Base-by-base conservation (phyloP, 768 basidiomycete species). In the Tricholoma hemisulphureum region DNA sequence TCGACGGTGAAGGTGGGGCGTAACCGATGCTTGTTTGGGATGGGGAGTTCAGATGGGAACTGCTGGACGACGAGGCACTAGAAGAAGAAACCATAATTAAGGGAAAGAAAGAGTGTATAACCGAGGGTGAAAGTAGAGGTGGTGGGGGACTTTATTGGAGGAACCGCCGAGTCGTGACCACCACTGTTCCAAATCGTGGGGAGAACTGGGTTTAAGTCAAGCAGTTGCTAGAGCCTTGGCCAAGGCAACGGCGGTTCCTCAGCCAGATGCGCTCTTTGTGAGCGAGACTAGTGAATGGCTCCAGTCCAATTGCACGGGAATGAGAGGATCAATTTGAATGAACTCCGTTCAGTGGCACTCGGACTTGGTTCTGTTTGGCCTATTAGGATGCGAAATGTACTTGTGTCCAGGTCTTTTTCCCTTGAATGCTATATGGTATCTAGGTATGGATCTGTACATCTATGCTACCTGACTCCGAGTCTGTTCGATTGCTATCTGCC, bases 121-220 rank as follows among this genome's bases (percentile, higher is more conserved):
- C 61, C 61, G 63, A 61, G 49, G 59, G 35, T 54, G 56, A 52
- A 57, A 53, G 57, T 55, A 59, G 57, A 55, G 53, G 64, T 60
- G 46, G 54, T 54, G 45, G 29, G 61, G 63, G 59, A 53, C 59
- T 58, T 60, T 45, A 61, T 58, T 59, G 61, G 78, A 81, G 78
- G 80, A 82, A 82, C 80, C 83, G 80, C 73, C 81, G 78, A 75
- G 63, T 49, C 46, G 78, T 76, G 76, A 67, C 70, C 70, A 71
- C 67, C 70, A 73, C 73, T 72, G 74, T 73, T 73, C 70, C 68
- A 73, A 67, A 65, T 68, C 62, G 71, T 65, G 65, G 74, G 61
- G 70, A 70, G 61, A 61, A 63, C 58, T 64, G 74, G 77, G 74
- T 79, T 77, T 78, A 73, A 65, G 70, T 75, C 73, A 70, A 70